Evolutionary conservation across 805 yeast genomes (phyloP), one percentile per base, ranked within the genome.

Genomic region (Wickerhamiella lipophila): DNA sequence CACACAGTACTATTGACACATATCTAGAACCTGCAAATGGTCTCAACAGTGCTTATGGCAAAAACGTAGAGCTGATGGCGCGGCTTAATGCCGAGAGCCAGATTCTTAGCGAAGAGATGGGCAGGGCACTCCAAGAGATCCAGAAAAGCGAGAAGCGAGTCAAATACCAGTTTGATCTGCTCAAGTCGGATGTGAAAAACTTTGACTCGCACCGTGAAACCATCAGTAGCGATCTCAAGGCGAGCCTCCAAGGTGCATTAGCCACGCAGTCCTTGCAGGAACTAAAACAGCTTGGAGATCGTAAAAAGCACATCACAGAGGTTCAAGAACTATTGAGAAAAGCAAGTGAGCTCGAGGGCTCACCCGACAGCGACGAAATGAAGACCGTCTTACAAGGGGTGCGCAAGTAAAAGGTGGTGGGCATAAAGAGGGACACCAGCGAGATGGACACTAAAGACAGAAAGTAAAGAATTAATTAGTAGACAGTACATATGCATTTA

Each of bases 111-210:
- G 53, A 52, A 50, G 56, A 58, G 44, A 57, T 65, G 42, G 58
- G 58, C 32, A 25, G 42, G 13, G 44, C 57, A 18, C 55, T 64
- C 6, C 51, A 49, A 8, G 59, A 55, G 21, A 54, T 65, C 18
- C 48, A 50, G 38, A 47, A 54, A 32, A 50, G 60, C 39, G 60
- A 58, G 30, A 57, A 56, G 29, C 52, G 64, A 12, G 52, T 64
- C 30, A 59, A 55, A 41, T 64, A 64, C 52, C 66, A 64, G 49
- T 54, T 62, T 25, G 66, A 62, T 40, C 57, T 65, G 42, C 56
- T 65, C 16, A 53, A 55, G 22, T 55, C 56, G 39, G 68, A 65
- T 45, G 53, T 61, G 15, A 49, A 48, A 11, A 52, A 53, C 9
- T 51, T 65, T 22, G 50, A 45, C 8, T 32, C 22, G 15, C 55